Evolutionary conservation across 352 stramenopile genomes (phyloP).

Genomic region (Phytophthora citrophthora): DNA sequence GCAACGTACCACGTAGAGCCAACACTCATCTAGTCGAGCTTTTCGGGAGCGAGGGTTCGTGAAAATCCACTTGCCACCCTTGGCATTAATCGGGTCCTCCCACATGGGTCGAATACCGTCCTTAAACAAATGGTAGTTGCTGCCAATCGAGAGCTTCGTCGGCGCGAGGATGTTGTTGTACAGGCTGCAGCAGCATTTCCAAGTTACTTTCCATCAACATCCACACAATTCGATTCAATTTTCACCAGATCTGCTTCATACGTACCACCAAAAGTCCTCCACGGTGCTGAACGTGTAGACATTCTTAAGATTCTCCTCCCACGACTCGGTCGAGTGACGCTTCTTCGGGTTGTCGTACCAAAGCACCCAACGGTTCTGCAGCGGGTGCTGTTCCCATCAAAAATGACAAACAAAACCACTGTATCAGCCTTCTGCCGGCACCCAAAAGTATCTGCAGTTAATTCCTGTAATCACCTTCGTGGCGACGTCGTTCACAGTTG

Average conservation of each 20-base stretch:
- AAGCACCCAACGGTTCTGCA: conserved; percentile 89
- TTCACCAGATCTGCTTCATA: neutral
- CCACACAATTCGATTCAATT: neutral
- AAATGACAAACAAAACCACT: neutral
- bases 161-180: conserved; percentile 96
- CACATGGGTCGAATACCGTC: conserved; percentile 97
- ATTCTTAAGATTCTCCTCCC: conserved; percentile 92
- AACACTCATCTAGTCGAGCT: conserved; percentile 94
- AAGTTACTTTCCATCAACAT: conserved; percentile 4
- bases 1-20: conserved; percentile 91
- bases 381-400: conserved; percentile 61
- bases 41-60: conserved; percentile 94
- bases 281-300: conserved; percentile 96
- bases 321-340: conserved; percentile 85
- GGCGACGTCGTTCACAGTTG: conserved; percentile 48
- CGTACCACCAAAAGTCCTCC: conserved; percentile 96
- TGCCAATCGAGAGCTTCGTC: conserved; percentile 89
- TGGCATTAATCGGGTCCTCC: conserved; percentile 96
- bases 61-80: conserved; percentile 97
- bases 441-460: neutral
- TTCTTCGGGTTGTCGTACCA: conserved; percentile 94
- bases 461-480: conserved; percentile 54
- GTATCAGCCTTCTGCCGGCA: conserved; percentile 18
- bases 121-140: conserved; percentile 99
- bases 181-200: conserved; percentile 40